These are phyloP conservation scores for Rhodotorula sp. DNA, from an alignment of 1,284 basidiomycete species.

Conservation along the genomic window DNA sequence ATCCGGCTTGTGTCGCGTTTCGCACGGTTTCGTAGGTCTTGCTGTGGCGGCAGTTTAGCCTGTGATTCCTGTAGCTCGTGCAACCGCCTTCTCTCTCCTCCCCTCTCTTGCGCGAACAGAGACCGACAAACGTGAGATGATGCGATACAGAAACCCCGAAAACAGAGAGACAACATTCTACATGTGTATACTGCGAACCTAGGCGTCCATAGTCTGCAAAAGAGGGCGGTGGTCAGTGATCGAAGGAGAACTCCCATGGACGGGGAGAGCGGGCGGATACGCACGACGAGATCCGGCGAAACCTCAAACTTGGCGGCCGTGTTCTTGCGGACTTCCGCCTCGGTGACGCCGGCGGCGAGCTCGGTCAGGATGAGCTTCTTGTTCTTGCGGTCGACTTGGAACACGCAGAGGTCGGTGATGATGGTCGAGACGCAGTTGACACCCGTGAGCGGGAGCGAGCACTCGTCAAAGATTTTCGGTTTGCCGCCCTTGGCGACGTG, in stretches of 20 bases:
- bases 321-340: slow-evolving; percentile 81
- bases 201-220: slow-evolving; percentile 16
- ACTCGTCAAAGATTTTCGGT: slow-evolving; percentile 79
- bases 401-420: slow-evolving; percentile 80
- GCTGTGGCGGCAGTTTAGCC: neutral
- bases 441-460: slow-evolving; percentile 83
- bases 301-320: slow-evolving; percentile 73
- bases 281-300: slow-evolving; percentile 46
- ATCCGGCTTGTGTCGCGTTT: neutral
- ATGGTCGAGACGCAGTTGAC: slow-evolving; percentile 80
- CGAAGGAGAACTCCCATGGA: neutral
- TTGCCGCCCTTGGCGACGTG: slow-evolving; percentile 85
- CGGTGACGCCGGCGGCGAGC: slow-evolving; percentile 73
- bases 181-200: neutral
- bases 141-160: neutral
- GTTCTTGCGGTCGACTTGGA: slow-evolving; percentile 75
- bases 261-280: neutral
- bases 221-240: too few relatives aligned
- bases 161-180: neutral
- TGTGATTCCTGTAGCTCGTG: neutral
- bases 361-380: slow-evolving; percentile 76
- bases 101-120: neutral
- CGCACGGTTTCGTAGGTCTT: neutral
- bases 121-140: neutral
- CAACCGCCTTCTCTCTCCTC: neutral